These are phyloP conservation scores for Annulohypoxylon nitens DNA, from an alignment of 495 filamentous ascomycete genomes.

Conservation along the genomic window DNA sequence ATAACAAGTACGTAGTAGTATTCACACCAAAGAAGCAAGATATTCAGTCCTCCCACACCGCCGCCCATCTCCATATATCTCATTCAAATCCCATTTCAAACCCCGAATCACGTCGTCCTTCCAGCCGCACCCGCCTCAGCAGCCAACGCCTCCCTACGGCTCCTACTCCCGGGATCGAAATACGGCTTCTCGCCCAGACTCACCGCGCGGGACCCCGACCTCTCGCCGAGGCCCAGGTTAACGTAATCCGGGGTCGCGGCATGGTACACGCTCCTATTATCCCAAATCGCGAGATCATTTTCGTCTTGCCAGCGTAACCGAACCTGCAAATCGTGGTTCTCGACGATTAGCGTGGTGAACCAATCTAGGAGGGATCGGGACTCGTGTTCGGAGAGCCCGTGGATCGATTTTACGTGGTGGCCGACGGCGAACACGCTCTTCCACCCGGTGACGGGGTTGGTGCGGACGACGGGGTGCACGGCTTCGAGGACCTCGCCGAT, in stretches of 20 bases:
- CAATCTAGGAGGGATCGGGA: conserved; percentile 70
- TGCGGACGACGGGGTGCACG: conserved; percentile 79
- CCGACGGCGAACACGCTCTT: conserved; percentile 77
- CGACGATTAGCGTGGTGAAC: conserved; percentile 72
- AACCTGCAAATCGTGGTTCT: conserved; percentile 87
- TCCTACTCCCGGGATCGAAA: conserved; percentile 71
- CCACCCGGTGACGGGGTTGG: conserved; percentile 88
- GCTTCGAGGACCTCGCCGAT: conserved; percentile 71
- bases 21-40: neutral
- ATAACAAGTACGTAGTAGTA: neutral
- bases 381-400: conserved; percentile 76
- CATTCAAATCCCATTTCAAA: neutral
- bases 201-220: conserved; percentile 72
- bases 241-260: conserved; percentile 78
- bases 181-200: conserved; percentile 79
- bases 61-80: neutral
- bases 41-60: conserved; percentile 1
- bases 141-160: conserved; percentile 69
- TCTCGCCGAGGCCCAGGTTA: conserved; percentile 67
- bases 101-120: neutral
- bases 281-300: conserved; percentile 82
- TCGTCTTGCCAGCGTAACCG: conserved; percentile 72
- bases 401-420: conserved; percentile 71
- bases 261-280: conserved; percentile 79
- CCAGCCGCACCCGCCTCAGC: conserved; percentile 23